Percentiles rank a stretch among this genome's conserved stretches.
Conservation (phyloP, 2,329 filamentous ascomycete species). For the Verticillium dahliae region DNA sequence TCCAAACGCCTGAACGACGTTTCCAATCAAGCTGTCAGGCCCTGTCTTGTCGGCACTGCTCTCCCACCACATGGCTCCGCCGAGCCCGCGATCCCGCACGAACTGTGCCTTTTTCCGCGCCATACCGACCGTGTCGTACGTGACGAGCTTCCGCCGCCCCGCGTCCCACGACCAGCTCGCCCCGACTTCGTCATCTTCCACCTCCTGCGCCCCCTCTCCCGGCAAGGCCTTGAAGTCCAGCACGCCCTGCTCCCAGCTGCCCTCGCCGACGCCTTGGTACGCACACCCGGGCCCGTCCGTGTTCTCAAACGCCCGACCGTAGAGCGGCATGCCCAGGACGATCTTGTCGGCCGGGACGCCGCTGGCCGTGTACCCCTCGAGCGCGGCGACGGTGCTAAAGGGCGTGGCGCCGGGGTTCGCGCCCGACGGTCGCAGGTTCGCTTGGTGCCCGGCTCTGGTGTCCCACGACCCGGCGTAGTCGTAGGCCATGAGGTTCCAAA, state of each 20-base stretch:
- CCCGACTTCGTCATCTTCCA: constrained; percentile 53
- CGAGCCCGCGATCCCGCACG: constrained; percentile 60
- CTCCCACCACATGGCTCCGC: constrained; percentile 98
- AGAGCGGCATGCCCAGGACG: constrained; percentile 86
- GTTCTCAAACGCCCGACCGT: constrained; percentile 76
- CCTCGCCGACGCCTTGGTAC: constrained; percentile 68
- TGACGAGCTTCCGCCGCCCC: constrained; percentile 59
- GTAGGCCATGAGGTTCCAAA: constrained; percentile 84
- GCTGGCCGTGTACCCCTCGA: constrained; percentile 61
- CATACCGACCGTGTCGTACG: constrained; percentile 68
- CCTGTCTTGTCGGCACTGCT: constrained; percentile 68
- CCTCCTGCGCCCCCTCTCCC: constrained; percentile 56
- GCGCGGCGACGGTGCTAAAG: constrained; percentile 66
- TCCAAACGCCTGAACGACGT: constrained; percentile 54
- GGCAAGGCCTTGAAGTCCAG: constrained; percentile 88
- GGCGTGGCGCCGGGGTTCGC: constrained; percentile 61
- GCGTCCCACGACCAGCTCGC: constrained; percentile 76
- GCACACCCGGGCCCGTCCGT: constrained; percentile 67
- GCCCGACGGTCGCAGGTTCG: constrained; percentile 63
- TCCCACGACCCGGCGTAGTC: constrained; percentile 86
- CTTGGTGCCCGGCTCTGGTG: constrained; percentile 62
- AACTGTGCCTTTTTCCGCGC: constrained; percentile 65
- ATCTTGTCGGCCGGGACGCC: constrained; percentile 67
- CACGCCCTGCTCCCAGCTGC: constrained; percentile 78
- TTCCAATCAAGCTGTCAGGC: constrained; percentile 60